Evolutionary conservation across 1,284 basidiomycete genomes (phyloP), one percentile per base, ranked within the genome.

Genomic region (Athelia psychrophila): DNA sequence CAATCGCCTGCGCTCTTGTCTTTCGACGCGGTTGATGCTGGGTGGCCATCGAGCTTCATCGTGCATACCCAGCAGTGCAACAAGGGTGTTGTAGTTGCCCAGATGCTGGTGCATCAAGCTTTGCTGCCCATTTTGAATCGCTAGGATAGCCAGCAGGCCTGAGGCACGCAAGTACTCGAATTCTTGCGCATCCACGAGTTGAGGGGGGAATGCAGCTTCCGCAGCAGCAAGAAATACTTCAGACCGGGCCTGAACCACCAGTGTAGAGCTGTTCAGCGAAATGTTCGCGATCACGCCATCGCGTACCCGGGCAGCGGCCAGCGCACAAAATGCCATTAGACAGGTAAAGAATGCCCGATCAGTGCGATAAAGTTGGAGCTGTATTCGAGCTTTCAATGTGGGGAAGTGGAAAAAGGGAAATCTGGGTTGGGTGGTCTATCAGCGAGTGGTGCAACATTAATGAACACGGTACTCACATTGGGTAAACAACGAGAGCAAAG

Each of bases 21-120:
- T 6, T 42, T 42, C 38, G n/a, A 42, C 38, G n/a, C 38, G 8
- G 38, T 16, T n/a, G 20, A 42, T 42, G n/a, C n/a, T 42, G 9
- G 16, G 38, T 42, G 38, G 38, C 38, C 38, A 42, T 42, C 38
- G 38, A 6, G 38, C 38, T 42, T 42, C 38, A n/a, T 42, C 38
- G 20, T 42, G 38, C 20, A 42, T 18, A 9, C 38, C 38, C 20
- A 8, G n/a, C n/a, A 42, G 20, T 5, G 38, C 38, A n/a, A 42
- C 38, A n/a, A 42, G 20, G 9, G 38, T 42, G n/a, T 8, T 42
- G 20, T 42, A 42, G 38, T 42, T 42, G 8, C 38, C 38, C 16
- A 42, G n/a, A 42, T 42, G 38, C 20, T 42, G 38, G 6, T 42
- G 38, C 38, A 42, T 42, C 9, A 18, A 42, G 9, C n/a, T 42